These are phyloP conservation scores for Coemansia sp. DNA, from an alignment of 192 early-diverging fungal genomes.

Conservation along the genomic window DNA sequence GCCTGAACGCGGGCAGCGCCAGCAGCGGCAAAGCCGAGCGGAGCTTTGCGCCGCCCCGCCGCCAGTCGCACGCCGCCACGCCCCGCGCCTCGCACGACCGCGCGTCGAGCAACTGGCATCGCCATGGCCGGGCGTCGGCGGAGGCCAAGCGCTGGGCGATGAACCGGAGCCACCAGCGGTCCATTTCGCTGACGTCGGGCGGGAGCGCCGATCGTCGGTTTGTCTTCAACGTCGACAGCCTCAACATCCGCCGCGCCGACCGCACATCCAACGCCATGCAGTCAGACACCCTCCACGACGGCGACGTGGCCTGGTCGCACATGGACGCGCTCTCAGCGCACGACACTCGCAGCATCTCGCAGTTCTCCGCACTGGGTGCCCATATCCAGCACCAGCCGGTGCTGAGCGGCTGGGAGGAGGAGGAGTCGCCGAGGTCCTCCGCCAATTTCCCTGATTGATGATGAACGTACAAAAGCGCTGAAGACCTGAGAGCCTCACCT, in stretches of 20 bases:
- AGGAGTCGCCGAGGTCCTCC: conserved; percentile 18
- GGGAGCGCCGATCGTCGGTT: conserved; percentile 8
- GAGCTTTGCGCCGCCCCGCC: neutral
- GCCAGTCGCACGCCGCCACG: conserved; percentile 11
- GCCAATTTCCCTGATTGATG: no score
- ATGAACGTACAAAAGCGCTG: no score
- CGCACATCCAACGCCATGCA: conserved; percentile 44
- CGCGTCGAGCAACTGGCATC: conserved; percentile 1
- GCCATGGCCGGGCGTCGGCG: neutral
- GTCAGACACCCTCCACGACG: conserved; percentile 28
- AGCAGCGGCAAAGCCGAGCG: neutral
- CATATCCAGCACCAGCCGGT: conserved; percentile 14
- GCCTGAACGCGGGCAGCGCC: neutral
- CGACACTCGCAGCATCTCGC: conserved; percentile 25
- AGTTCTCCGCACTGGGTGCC: conserved; percentile 8
- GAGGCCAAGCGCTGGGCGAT: neutral
- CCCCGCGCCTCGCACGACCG: conserved; percentile 8
- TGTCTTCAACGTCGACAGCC: conserved; percentile 21
- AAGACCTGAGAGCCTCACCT: no score
- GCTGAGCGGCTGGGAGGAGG: conserved; percentile 46
- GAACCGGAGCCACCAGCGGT: conserved; percentile 4
- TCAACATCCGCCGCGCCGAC: conserved; percentile 33
- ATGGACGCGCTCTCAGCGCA: conserved; percentile 28
- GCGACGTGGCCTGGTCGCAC: conserved; percentile 43
- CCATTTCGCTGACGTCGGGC: conserved; percentile 11